These are phyloP conservation scores for Eleusine coracana DNA, from an alignment of 176 grass and related monocot species.

Conservation along the genomic window DNA sequence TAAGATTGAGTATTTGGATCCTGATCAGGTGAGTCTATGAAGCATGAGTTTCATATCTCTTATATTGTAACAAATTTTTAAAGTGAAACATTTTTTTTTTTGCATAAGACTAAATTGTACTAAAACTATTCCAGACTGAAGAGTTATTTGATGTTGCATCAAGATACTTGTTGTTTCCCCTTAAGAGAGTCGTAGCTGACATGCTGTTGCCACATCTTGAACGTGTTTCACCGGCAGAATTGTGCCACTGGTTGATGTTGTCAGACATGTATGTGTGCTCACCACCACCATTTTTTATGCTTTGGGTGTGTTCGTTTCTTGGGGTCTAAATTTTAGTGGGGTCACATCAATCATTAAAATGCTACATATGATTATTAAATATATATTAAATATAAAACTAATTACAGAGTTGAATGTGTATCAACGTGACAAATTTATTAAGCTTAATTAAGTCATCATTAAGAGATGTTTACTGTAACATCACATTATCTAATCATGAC, in stretches of 20 bases:
- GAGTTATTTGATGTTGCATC: constrained; percentile 97
- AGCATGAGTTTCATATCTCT: neutral
- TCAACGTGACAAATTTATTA: too few relatives aligned
- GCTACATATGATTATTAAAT: too few relatives aligned
- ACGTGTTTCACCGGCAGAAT: constrained; percentile 65
- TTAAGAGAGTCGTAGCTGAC: constrained; percentile 81
- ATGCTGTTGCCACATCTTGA: constrained; percentile 70
- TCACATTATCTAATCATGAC: too few relatives aligned
- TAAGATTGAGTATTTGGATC: constrained; percentile 70
- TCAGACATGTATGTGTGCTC: constrained; percentile 77
- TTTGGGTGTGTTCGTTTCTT: too few relatives aligned
- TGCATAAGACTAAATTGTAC: neutral
- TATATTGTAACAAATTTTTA: neutral
- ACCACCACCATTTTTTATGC: neutral
- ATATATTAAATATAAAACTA: too few relatives aligned
- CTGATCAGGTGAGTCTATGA: constrained; percentile 60
- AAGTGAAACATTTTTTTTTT: neutral
- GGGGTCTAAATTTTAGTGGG: too few relatives aligned
- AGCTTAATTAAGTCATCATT: too few relatives aligned
- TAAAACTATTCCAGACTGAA: constrained; percentile 64
- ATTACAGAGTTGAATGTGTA: too few relatives aligned
- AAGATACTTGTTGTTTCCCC: constrained; percentile 88
- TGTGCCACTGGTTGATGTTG: constrained; percentile 92
- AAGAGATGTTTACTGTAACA: too few relatives aligned
- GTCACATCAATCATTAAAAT: too few relatives aligned